These are phyloP conservation scores for Camellia japonica DNA, from an alignment of 148 eudicot genomes.

Conservation along the genomic window DNA sequence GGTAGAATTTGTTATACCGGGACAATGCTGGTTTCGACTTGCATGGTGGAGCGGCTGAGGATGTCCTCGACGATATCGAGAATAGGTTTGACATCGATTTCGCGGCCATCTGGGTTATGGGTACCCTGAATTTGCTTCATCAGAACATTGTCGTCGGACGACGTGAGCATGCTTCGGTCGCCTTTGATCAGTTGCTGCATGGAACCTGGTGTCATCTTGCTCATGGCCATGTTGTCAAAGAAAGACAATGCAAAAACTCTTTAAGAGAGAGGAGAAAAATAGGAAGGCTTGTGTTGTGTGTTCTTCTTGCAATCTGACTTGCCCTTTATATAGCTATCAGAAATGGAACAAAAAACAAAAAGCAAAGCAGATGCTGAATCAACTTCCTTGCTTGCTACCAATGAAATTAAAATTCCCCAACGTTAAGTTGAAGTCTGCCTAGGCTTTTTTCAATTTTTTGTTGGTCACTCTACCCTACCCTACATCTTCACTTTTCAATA, in stretches of 20 bases:
- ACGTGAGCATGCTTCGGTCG: slow-evolving; percentile 21
- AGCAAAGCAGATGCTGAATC: slow-evolving; percentile 8
- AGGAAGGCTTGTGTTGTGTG: not conserved
- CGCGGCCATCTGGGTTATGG: slow-evolving; percentile 34
- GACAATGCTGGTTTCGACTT: not conserved
- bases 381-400: slow-evolving; percentile 17
- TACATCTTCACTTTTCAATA: slow-evolving; percentile 1
- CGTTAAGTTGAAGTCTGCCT: slow-evolving; percentile 12
- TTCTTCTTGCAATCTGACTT: slow-evolving; percentile 1
- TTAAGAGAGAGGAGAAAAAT: no score
- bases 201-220: slow-evolving; percentile 11
- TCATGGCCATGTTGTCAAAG: not conserved
- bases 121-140: slow-evolving; percentile 29
- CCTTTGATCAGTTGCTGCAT: slow-evolving; percentile 22
- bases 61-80: slow-evolving; percentile 33
- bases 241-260: not conserved
- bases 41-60: slow-evolving; percentile 20
- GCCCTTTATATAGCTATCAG: slow-evolving; percentile 10
- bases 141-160: slow-evolving; percentile 24
- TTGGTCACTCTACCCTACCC: not conserved
- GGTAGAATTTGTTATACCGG: not conserved
- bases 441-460: not conserved
- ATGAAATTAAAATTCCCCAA: not conserved
- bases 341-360: not conserved
- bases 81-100: slow-evolving; percentile 22